phyloP scores from a whole-genome alignment of 1,139 yeast genomes.

The Saccharomycopsis hybrid region DNA sequence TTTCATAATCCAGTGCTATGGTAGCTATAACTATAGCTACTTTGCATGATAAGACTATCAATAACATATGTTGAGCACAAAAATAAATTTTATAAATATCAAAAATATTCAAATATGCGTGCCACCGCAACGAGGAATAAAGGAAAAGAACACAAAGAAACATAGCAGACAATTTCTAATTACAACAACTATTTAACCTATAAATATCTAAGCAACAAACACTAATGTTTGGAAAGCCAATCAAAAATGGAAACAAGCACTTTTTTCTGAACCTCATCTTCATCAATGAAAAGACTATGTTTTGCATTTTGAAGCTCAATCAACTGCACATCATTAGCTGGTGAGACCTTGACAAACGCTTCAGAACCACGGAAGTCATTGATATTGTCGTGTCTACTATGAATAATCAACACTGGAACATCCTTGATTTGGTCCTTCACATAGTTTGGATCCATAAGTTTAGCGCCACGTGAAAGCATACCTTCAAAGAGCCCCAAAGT shows the following conservation, averaged over 20 bases:
- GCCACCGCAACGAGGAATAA: no score
- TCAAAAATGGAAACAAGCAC: slow-evolving; percentile 33
- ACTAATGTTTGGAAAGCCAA: slow-evolving; percentile 33
- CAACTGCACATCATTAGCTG: slow-evolving; percentile 28
- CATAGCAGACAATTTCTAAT: no score
- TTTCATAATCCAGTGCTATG: no score
- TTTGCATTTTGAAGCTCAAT: slow-evolving; percentile 29
- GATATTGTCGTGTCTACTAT: slow-evolving; percentile 47
- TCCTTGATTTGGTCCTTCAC: slow-evolving; percentile 37
- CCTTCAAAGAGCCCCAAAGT: slow-evolving; percentile 53
- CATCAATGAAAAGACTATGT: slow-evolving; percentile 44
- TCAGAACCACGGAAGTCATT: slow-evolving; percentile 51
- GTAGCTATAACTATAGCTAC: no score
- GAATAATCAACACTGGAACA: slow-evolving; percentile 45
- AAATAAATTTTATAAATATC: no score
- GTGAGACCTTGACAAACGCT: slow-evolving; percentile 37
- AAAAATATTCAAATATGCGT: no score
- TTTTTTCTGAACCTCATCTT: slow-evolving; percentile 32
- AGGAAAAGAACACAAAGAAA: no score
- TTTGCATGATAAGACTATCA: no score
- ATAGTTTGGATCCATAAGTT: slow-evolving; percentile 38
- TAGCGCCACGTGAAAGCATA: slow-evolving; percentile 58
- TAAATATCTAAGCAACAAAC: no score
- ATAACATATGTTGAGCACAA: no score
- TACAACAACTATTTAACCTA: no score